Evolutionary conservation across 805 yeast genomes (phyloP).

Genomic region (Candida lessepsii): DNA sequence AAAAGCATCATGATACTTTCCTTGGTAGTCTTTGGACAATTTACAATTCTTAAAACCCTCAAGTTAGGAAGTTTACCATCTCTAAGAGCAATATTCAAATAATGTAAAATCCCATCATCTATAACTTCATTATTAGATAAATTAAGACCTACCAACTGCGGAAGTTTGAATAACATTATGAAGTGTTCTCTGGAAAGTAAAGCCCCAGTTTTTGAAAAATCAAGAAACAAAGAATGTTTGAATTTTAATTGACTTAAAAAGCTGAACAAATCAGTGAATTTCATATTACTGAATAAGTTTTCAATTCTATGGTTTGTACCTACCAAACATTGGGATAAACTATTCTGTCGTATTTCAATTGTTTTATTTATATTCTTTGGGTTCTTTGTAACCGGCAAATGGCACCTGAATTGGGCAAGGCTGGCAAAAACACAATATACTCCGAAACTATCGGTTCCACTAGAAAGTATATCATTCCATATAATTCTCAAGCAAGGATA

Average conservation of each 20-base stretch:
- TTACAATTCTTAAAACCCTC: conserved; percentile 21
- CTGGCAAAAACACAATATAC: conserved; percentile 11
- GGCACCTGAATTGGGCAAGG: conserved; percentile 24
- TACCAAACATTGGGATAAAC: neutral
- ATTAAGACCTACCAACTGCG: conserved; percentile 28
- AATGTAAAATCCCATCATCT: conserved; percentile 31
- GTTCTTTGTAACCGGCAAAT: conserved; percentile 12
- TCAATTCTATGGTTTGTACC: conserved; percentile 31
- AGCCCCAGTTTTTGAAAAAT: conserved; percentile 21
- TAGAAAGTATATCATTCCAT: conserved; percentile 29
- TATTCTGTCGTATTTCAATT: conserved; percentile 1
- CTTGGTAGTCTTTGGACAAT: conserved; percentile 20
- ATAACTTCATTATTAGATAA: conserved; percentile 27
- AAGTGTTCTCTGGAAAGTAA: conserved; percentile 22
- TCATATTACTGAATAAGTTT: conserved; percentile 31
- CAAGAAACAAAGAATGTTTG: conserved; percentile 24
- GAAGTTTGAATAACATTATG: conserved; percentile 25
- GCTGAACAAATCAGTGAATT: conserved; percentile 20
- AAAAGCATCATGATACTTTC: conserved; percentile 15
- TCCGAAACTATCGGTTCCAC: conserved; percentile 29
- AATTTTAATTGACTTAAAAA: conserved; percentile 19
- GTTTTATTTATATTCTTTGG: neutral
- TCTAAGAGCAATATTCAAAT: conserved; percentile 20
- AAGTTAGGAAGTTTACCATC: conserved; percentile 19
- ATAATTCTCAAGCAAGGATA: conserved; percentile 29